Conservation (phyloP, 768 basidiomycete genomes). For the Rubroboletus satanas region DNA sequence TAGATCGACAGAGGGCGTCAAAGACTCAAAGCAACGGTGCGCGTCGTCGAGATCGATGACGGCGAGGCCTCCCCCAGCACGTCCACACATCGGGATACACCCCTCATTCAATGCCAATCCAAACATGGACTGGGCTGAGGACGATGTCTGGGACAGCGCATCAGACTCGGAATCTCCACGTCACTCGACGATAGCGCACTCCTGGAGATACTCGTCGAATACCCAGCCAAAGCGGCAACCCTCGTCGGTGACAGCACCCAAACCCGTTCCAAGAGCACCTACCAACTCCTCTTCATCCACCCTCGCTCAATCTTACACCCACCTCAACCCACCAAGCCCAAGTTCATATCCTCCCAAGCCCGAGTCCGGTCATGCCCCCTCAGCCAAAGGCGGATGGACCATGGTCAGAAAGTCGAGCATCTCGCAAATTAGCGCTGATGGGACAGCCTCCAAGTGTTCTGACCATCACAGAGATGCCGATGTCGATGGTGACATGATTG, state of each 20-base stretch:
- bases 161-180: constrained; percentile 74
- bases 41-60: constrained; percentile 35
- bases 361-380: constrained; percentile 38
- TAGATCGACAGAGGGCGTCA: neutral
- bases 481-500: constrained; percentile 70
- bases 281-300: constrained; percentile 59
- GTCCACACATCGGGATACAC: constrained; percentile 67
- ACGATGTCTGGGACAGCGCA: constrained; percentile 82
- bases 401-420: constrained; percentile 52
- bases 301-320: constrained; percentile 77
- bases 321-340: constrained; percentile 68
- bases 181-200: constrained; percentile 47
- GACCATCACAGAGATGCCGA: constrained; percentile 49
- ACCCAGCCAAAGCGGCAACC: constrained; percentile 22
- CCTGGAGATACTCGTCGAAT: constrained; percentile 37
- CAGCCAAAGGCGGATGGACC: constrained; percentile 69
- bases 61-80: constrained; percentile 66
- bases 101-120: constrained; percentile 43
- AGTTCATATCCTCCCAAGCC: constrained; percentile 66
- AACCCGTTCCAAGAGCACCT: constrained; percentile 48
- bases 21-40: neutral
- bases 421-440: constrained; percentile 25
- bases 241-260: constrained; percentile 44
- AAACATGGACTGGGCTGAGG: constrained; percentile 71
- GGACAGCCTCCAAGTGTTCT: constrained; percentile 18